phyloP scores from a whole-genome alignment of 1,284 basidiomycete genomes.

The Xerocomus nothofagi region DNA sequence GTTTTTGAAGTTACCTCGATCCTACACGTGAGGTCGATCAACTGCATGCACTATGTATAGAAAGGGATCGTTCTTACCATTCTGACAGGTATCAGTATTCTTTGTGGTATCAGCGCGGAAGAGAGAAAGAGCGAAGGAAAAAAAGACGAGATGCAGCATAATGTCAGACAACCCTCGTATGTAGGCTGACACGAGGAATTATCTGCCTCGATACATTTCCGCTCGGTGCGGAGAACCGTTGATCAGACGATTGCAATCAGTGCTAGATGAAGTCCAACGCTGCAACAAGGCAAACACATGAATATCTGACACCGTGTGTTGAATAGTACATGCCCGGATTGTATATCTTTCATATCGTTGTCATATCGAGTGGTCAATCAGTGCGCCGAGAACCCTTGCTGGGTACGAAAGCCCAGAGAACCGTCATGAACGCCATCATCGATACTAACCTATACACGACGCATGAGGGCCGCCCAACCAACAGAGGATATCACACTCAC shows the following conservation, averaged over 20 bases:
- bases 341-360: background rate
- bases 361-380: slow-evolving; percentile 13
- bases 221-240: background rate
- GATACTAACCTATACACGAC: slow-evolving; percentile 40
- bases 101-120: background rate
- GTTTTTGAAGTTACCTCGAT: background rate
- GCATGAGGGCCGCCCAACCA: background rate
- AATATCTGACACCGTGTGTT: background rate
- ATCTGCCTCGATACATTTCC: background rate
- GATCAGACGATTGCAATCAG: background rate
- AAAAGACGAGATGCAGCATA: background rate
- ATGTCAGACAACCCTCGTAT: no score
- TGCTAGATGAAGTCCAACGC: background rate
- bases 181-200: no score
- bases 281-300: background rate
- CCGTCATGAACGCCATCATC: slow-evolving; percentile 46
- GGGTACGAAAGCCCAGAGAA: slow-evolving; percentile 46
- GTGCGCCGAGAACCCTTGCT: slow-evolving; percentile 9
- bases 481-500: slow-evolving; percentile 37
- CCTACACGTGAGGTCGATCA: background rate
- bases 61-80: background rate
- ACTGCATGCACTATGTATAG: no score
- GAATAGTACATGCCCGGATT: background rate
- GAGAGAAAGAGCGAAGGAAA: background rate
- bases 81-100: background rate